Evolutionary conservation across 768 basidiomycete genomes (phyloP).

Genomic region (Podaxis carcinomalis): DNA sequence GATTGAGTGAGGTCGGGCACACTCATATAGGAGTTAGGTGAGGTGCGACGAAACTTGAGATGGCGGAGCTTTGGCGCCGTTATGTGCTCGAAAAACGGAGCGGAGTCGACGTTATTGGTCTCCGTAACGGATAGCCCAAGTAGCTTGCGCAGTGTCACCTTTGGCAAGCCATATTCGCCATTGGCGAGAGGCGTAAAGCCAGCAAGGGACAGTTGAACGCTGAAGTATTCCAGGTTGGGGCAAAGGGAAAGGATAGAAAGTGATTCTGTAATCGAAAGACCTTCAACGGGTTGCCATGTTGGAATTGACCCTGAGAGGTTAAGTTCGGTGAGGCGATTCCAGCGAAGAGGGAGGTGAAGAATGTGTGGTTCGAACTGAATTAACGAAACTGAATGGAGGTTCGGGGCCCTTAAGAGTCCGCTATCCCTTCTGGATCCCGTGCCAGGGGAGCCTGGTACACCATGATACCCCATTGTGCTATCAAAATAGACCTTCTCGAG

Average conservation of each 20-base stretch:
- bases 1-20: not conserved
- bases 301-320: constrained; percentile 8
- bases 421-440: constrained; percentile 4
- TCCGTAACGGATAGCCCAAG: constrained; percentile 6
- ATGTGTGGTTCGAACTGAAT: constrained; percentile 9
- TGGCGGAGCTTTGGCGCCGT: constrained; percentile 3
- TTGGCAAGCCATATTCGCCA: constrained; percentile 8
- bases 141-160: constrained; percentile 1
- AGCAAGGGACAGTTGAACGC: constrained; percentile 9
- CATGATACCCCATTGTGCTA: constrained; percentile 8
- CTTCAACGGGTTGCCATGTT: constrained; percentile 6
- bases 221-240: constrained; percentile 8
- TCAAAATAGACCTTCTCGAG: constrained; percentile 11
- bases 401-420: constrained; percentile 7
- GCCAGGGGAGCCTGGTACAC: constrained; percentile 6
- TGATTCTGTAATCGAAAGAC: constrained; percentile 6
- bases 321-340: constrained; percentile 8
- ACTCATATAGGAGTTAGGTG: constrained; percentile 2
- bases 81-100: constrained; percentile 3
- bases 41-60: constrained; percentile 9
- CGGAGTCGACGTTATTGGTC: constrained; percentile 7
- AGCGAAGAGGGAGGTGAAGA: constrained; percentile 9
- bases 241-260: constrained; percentile 7
- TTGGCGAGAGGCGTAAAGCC: constrained; percentile 2
- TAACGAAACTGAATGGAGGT: constrained; percentile 1